phyloP scores from a whole-genome alignment of 352 stramenopile genomes.

The Pythium vanterpoolii region DNA sequence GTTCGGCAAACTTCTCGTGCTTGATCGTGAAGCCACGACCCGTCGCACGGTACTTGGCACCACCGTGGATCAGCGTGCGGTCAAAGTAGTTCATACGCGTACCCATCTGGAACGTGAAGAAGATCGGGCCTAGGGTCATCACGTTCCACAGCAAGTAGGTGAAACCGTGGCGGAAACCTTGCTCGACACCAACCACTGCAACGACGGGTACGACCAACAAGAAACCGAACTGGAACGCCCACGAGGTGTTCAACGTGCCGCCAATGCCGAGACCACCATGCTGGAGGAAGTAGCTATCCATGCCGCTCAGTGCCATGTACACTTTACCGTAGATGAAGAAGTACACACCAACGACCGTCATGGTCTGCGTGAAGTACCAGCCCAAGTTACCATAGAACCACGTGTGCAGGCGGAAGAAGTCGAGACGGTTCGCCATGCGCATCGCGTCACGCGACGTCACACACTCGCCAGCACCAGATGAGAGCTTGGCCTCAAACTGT shows the following conservation, averaged over 20 bases:
- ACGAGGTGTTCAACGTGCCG: slow-evolving; percentile 95
- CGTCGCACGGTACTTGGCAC: slow-evolving; percentile 97
- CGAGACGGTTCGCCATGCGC: slow-evolving; percentile 93
- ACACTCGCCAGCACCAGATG: slow-evolving; percentile 96
- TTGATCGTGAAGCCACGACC: slow-evolving; percentile 99
- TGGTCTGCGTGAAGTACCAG: slow-evolving; percentile 97
- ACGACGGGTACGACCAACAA: slow-evolving; percentile 96
- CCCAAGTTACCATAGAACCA: slow-evolving; percentile 99
- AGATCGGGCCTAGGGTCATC: slow-evolving; percentile 94
- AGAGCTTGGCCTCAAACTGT: slow-evolving; percentile 97
- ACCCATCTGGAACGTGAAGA: slow-evolving; percentile 99
- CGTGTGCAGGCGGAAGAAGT: slow-evolving; percentile 97
- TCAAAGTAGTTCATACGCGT: slow-evolving; percentile 99
- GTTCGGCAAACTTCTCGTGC: slow-evolving; percentile 96
- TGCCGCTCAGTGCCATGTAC: slow-evolving; percentile 92
- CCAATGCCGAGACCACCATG: slow-evolving; percentile 92
- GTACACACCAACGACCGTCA: slow-evolving; percentile 97
- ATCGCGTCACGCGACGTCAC: slow-evolving; percentile 96
- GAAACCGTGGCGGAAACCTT: slow-evolving; percentile 93
- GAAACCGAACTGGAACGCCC: slow-evolving; percentile 94
- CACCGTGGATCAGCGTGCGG: slow-evolving; percentile 96
- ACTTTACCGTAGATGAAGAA: slow-evolving; percentile 98
- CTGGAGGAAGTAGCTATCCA: slow-evolving; percentile 91
- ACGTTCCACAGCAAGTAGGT: slow-evolving; percentile 94
- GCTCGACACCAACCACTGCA: slow-evolving; percentile 96